A percentile compares a stretch with the other conserved stretches of the same genome.
Conservation (phyloP, 306 rosid species). For the Aeschynomene evenia region DNA sequence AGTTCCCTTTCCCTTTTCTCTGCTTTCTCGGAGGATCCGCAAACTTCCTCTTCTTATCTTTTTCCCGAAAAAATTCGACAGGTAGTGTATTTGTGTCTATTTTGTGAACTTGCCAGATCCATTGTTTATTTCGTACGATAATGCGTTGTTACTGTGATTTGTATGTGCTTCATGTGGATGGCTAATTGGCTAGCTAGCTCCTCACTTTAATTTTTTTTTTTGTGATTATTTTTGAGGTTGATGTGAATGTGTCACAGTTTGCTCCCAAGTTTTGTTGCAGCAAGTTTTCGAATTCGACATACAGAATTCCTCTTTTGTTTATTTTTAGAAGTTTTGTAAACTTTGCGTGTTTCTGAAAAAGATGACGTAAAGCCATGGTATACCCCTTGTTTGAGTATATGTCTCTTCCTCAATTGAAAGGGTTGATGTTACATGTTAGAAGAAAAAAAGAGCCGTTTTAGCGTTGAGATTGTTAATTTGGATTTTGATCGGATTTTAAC, state of each 20-base stretch:
- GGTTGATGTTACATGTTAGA: neutral
- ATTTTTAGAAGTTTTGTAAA: neutral
- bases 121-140: neutral
- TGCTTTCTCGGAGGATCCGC: neutral
- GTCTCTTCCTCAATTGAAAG: neutral
- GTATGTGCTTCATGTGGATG: neutral
- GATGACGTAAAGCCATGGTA: neutral
- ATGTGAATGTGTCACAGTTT: neutral
- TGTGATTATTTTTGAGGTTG: neutral
- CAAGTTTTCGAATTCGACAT: neutral
- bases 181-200: conserved; percentile 13
- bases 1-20: neutral
- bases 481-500: conserved; percentile 13
- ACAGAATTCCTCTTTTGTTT: neutral
- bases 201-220: neutral
- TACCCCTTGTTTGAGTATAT: neutral
- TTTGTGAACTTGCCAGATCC: conserved; percentile 28
- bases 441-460: neutral
- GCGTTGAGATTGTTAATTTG: conserved; percentile 2
- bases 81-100: conserved; percentile 21
- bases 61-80: conserved; percentile 28
- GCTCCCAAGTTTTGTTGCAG: neutral
- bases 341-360: neutral
- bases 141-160: neutral
- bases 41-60: neutral